Conservation (phyloP, 257 asterid genomes). For the Plantago elongata region DNA sequence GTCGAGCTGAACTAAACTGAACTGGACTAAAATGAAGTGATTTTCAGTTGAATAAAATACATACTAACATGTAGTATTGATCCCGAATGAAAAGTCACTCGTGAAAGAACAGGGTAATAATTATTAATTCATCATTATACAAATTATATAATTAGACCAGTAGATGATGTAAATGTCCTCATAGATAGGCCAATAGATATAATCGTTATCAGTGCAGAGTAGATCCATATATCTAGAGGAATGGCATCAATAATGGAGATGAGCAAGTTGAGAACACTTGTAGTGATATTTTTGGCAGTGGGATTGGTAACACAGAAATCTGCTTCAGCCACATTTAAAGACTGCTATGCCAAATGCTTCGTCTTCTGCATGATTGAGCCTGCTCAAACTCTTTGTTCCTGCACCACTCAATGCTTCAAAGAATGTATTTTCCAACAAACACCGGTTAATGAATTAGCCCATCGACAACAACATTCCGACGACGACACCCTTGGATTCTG, state of each 20-base stretch:
- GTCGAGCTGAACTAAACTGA: too few relatives aligned
- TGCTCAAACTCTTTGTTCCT: slow-evolving; percentile 67
- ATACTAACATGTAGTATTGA: too few relatives aligned
- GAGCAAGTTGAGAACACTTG: slow-evolving; percentile 32
- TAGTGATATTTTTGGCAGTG: slow-evolving; percentile 34
- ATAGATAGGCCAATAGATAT: neutral
- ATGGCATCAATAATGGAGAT: slow-evolving; percentile 32
- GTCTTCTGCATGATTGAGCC: slow-evolving; percentile 86
- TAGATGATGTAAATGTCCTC: neutral
- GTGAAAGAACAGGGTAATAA: neutral
- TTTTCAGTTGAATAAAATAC: too few relatives aligned
- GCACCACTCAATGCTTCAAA: slow-evolving; percentile 83
- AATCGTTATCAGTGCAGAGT: too few relatives aligned
- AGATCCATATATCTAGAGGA: too few relatives aligned
- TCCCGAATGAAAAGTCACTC: too few relatives aligned
- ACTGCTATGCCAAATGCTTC: slow-evolving; percentile 88
- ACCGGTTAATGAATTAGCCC: slow-evolving; percentile 19
- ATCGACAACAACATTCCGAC: slow-evolving; percentile 12
- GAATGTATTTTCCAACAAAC: slow-evolving; percentile 65
- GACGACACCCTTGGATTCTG: slow-evolving; percentile 54
- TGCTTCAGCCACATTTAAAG: slow-evolving; percentile 53
- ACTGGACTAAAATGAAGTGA: too few relatives aligned
- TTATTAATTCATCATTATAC: neutral
- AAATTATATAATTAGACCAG: neutral
- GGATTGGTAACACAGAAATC: slow-evolving; percentile 36